Evolutionary conservation across 2,329 filamentous ascomycete genomes (phyloP).

Genomic region (Ceratocystis smalleyi): DNA sequence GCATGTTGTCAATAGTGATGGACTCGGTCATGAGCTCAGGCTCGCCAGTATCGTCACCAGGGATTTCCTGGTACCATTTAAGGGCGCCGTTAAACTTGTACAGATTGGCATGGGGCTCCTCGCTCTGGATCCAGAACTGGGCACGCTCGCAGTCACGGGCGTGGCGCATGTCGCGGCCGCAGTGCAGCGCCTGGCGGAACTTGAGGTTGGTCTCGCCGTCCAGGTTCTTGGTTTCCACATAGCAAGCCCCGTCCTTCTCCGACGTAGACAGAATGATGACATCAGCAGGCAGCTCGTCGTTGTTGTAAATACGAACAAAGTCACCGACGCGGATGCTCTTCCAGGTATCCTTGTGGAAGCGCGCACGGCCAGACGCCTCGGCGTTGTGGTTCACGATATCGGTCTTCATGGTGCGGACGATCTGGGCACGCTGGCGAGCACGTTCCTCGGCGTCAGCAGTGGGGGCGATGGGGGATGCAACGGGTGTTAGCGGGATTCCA

Average conservation of each 20-base stretch:
- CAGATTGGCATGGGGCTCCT: slow-evolving; percentile 79
- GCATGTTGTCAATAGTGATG: slow-evolving; percentile 84
- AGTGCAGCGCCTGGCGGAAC: slow-evolving; percentile 78
- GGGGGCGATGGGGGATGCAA: slow-evolving; percentile 32
- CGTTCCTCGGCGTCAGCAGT: slow-evolving; percentile 32
- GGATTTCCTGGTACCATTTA: slow-evolving; percentile 64
- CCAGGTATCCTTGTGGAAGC: slow-evolving; percentile 88
- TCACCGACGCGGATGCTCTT: slow-evolving; percentile 92
- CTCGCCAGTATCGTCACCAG: slow-evolving; percentile 44
- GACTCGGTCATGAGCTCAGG: slow-evolving; percentile 75
- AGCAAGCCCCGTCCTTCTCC: slow-evolving; percentile 85
- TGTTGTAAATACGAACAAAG: slow-evolving; percentile 90
- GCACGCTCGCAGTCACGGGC: slow-evolving; percentile 83
- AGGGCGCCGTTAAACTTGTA: slow-evolving; percentile 90
- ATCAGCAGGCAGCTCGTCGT: slow-evolving; percentile 89
- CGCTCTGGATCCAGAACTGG: slow-evolving; percentile 78
- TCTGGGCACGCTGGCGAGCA: slow-evolving; percentile 22
- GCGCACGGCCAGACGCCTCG: slow-evolving; percentile 50
- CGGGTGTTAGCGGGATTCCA: slow-evolving; percentile 84
- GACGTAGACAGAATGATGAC: slow-evolving; percentile 85
- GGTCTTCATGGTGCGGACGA: slow-evolving; percentile 33
- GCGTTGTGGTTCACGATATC: slow-evolving; percentile 58
- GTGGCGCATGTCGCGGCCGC: slow-evolving; percentile 67
- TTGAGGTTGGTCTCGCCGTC: slow-evolving; percentile 97
- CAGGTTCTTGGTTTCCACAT: slow-evolving; percentile 94